Conservation (phyloP, 192 early-diverging fungal species). For the Lunasporangiospora selenospora region DNA sequence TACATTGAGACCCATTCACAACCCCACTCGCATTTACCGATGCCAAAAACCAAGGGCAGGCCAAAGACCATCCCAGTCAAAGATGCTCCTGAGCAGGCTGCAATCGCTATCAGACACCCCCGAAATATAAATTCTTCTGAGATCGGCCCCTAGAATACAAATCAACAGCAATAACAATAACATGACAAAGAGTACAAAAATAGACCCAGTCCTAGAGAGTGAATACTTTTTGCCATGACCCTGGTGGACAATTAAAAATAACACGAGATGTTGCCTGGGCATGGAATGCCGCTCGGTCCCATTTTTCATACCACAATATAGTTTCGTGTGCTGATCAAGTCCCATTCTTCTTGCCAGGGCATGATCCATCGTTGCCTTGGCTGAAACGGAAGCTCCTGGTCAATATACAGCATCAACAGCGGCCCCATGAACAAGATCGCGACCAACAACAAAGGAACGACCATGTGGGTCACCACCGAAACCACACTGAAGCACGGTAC, state of each 20-base stretch:
- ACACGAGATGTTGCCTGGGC: constrained; percentile 40
- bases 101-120: constrained; percentile 66
- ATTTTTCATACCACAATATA: constrained; percentile 29
- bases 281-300: constrained; percentile 53
- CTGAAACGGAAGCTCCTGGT: constrained; percentile 54
- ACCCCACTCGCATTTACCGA: constrained; percentile 69
- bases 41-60: constrained; percentile 74
- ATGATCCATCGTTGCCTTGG: constrained; percentile 22
- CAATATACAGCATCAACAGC: constrained; percentile 48
- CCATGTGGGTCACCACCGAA: constrained; percentile 18
- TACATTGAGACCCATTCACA: no score
- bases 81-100: constrained; percentile 50
- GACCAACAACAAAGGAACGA: constrained; percentile 51
- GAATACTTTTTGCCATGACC: no score
- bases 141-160: constrained; percentile 62
- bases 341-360: constrained; percentile 1
- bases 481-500: constrained; percentile 24
- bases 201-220: neutral
- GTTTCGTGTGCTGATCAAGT: constrained; percentile 24
- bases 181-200: neutral
- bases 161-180: neutral
- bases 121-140: constrained; percentile 82
- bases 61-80: constrained; percentile 53
- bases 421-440: constrained; percentile 66
- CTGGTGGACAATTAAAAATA: no score